Evolutionary conservation across 306 rosid species (phyloP), one percentile per base, ranked within the genome.

Genomic region (Vigna nakashimae): DNA sequence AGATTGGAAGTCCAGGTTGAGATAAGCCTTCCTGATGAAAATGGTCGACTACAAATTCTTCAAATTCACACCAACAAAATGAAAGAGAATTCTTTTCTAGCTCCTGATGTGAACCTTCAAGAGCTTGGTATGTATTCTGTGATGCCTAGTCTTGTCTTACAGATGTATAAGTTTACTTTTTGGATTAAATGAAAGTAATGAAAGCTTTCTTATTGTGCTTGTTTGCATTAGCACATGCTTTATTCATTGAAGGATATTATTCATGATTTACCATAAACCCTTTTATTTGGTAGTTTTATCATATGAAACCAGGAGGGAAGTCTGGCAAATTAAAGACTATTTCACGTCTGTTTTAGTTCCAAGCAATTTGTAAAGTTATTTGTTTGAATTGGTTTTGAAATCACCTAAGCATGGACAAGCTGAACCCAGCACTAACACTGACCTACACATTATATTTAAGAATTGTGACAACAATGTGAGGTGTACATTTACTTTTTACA

Each of bases 1-100:
- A 95, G 99, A 48, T 80, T 95, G 90, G 99, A 95, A 89, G 98
- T 95, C 73, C 99, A 92, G 82, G 89, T 95, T 80, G 99, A 95
- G 88, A 92, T 95, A 80, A 90, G 97, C 83, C 98, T 95, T 84
- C 99, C 99, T 20, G 99, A 95, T 90, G 99, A 95, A 84, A 86
- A 90, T 85, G 99, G 99, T 18, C 93, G 99, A 66, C 16, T 92
- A 52, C 99, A 95, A 83, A 95, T 96, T 90, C 98, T 96, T 84
- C 94, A 92, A 78, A 96, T 96, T 86, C 99, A 96, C 78, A 92
- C 99, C 16, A 96, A 92, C 88, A 86, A 90, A 85, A 96, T 96
- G 99, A 96, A 96, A 85, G 99, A 96, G 82, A 96, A 89, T 87
- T 96, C 99, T 65, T 96, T 92, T 90, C 89, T 96, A 64, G 84